Conservation (phyloP, 2,329 filamentous ascomycete genomes). For the Myrmaecium sp. region DNA sequence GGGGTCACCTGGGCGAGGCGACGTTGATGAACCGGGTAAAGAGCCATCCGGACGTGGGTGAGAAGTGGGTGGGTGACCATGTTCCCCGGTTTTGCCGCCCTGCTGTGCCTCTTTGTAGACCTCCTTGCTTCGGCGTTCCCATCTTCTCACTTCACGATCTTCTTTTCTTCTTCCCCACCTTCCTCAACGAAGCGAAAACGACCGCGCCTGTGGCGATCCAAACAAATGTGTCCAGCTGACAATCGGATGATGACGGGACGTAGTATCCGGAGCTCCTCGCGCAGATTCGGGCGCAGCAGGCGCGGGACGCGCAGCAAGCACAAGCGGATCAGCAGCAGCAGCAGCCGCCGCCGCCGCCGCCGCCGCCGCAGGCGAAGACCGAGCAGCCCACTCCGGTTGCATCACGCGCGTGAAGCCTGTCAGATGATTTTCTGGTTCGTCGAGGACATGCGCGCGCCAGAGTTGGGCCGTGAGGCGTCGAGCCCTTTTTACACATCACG, state of each 20-base stretch:
- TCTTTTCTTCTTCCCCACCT: neutral
- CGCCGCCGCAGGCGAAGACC: no score
- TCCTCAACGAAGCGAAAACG: neutral
- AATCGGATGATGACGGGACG: no score
- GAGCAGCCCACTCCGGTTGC: no score
- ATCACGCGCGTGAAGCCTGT: no score
- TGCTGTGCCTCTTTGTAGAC: conserved; percentile 2
- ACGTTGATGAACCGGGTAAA: conserved; percentile 72
- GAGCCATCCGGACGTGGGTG: conserved; percentile 74
- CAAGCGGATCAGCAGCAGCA: conserved; percentile 1
- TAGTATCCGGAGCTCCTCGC: conserved; percentile 28
- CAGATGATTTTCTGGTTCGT: no score
- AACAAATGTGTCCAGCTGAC: conserved; percentile 1
- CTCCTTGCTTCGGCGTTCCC: conserved; percentile 3
- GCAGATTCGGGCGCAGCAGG: conserved; percentile 25
- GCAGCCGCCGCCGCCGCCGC: no score
- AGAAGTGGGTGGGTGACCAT: conserved; percentile 40
- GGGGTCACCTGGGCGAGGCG: conserved; percentile 58
- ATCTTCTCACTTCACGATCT: conserved; percentile 1
- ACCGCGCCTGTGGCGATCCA: conserved; percentile 2
- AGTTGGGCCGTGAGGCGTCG: no score
- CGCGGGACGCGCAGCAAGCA: conserved; percentile 4
- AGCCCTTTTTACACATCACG: no score
- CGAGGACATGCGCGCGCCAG: no score
- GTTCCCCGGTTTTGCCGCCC: neutral